Evolutionary conservation across 164 flowering plant genomes (phyloP), one percentile per base, ranked within the genome.

Genomic region (Dillenia suffruticosa): DNA sequence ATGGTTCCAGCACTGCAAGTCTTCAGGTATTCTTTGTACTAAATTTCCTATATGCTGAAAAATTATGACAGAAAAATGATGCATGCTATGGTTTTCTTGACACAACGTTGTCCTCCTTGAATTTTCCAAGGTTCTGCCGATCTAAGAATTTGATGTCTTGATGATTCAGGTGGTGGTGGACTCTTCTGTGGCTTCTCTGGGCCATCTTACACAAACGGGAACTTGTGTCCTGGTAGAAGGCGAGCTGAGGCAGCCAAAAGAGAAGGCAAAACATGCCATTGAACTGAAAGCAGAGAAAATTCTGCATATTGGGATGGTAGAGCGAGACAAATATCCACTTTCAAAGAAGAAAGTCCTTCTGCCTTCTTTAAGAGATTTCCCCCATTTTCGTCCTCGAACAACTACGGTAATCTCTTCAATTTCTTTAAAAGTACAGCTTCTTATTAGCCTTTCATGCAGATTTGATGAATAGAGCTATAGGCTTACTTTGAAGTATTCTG

Each of bases 211-310:
- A 72, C 74, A 82, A 13, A 65, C 73, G 1, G 99, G 99, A 64
- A 89, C 89, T n/a, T 89, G 92, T 54, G 74, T 94, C 58, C 63
- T 94, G 63, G 96, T 63, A 9, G 87, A 89, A 75, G 99, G 99
- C 26, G 67, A 82, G 44, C 45, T 94, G 63, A 73, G 62, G 65
- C 59, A 74, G 58, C 72, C 85, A 48, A 44, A 83, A 2, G 46
- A 32, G 17, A 61, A 59, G 3, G 86, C 82, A 44, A 91, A 84
- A 58, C 81, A 72, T 51, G 72, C 15, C 6, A 68, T 91, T 63
- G 89, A 88, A 80, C 86, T 94, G 50, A 68, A 78, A 59, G 89
- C 74, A 46, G 89, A 91, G 66, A 80, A 81, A 59, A 56, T 94
- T 61, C 76, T 84, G 57, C 96, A 94, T 61, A 62, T 88, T 9